Base-by-base conservation (phyloP, 495 filamentous ascomycete genomes). In the Pyronema omphalodes region DNA sequence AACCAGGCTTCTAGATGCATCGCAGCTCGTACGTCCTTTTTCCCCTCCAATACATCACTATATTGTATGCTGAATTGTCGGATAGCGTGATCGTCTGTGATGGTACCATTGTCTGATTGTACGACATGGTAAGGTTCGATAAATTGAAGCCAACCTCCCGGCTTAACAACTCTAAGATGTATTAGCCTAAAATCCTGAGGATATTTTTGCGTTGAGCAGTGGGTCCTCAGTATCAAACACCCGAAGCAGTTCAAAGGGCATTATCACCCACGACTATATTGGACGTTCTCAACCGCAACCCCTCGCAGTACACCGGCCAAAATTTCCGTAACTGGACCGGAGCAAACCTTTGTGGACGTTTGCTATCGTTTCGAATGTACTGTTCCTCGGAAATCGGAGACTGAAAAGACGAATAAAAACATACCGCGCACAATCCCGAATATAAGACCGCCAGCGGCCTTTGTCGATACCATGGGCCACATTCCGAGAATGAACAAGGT, bases 111-210 rank as follows among this genome's bases (percentile, higher is more conserved):
- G 60, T 93, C 83, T 1, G 87, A 94, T 64, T 95, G 89, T 33
- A 85, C 78, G 57, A 84, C 88, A 67, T 79, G 82, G 60, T 93
- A 88, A 56, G 87, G 76, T 65, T 98, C 91, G 23, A 84, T 75
- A 76, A 95, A 81, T 65, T 98, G 91, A 49, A 86, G 75, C 88
- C 88, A 95, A 14, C 91, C 87, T 19, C 82, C 77, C 37, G 74
- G 76, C 56, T 74, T 83, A 47, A 80, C 61, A 4, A 82, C 71
- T 55, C 75, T 77, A 51, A 1, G 9, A 18, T 11, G 3, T 8
- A 51, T 37, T 33, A 51, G 19, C 44, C 44, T 3, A 43, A 3
- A n/a, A 17, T n/a, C 6, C 3, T 15, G 44, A 12, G n/a, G 14
- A 14, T 18, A 47, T 14, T 14, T 14, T 47, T 47, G n/a, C 44